Evolutionary conservation across 495 filamentous ascomycete species (phyloP).

Genomic region (Penicillium parvum): DNA sequence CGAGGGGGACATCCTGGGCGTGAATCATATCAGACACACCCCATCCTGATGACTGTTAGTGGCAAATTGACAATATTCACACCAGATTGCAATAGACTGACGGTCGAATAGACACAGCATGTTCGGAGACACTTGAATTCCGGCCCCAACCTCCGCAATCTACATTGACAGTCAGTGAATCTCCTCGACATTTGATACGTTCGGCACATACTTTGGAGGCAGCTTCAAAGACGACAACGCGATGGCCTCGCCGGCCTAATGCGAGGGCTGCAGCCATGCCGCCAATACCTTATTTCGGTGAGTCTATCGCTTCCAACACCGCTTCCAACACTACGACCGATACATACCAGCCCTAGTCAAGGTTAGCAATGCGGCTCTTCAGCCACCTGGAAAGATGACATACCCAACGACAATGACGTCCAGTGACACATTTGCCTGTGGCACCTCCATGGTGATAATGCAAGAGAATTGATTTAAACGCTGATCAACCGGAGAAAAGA

Average conservation of each 20-base stretch:
- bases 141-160: slow-evolving; percentile 65
- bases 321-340: neutral
- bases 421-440: slow-evolving; percentile 25
- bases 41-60: slow-evolving; percentile 31
- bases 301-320: neutral
- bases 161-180: slow-evolving; percentile 9
- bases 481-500: neutral
- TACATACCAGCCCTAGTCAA: slow-evolving; percentile 34
- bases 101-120: slow-evolving; percentile 66
- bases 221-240: slow-evolving; percentile 36
- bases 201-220: slow-evolving; percentile 31
- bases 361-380: slow-evolving; percentile 9
- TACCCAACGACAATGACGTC: slow-evolving; percentile 37
- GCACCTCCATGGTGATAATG: slow-evolving; percentile 18
- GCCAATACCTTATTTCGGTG: slow-evolving; percentile 47
- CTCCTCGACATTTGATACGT: no score
- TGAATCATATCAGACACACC: slow-evolving; percentile 39
- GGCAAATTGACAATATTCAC: neutral
- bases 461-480: no score
- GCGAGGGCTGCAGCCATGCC: slow-evolving; percentile 63
- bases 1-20: slow-evolving; percentile 34
- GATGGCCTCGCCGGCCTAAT: slow-evolving; percentile 49
- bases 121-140: slow-evolving; percentile 76
- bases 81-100: no score
- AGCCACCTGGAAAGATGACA: neutral